Conservation (phyloP, 2,329 filamentous ascomycete genomes). For the Cercospora sojina region DNA sequence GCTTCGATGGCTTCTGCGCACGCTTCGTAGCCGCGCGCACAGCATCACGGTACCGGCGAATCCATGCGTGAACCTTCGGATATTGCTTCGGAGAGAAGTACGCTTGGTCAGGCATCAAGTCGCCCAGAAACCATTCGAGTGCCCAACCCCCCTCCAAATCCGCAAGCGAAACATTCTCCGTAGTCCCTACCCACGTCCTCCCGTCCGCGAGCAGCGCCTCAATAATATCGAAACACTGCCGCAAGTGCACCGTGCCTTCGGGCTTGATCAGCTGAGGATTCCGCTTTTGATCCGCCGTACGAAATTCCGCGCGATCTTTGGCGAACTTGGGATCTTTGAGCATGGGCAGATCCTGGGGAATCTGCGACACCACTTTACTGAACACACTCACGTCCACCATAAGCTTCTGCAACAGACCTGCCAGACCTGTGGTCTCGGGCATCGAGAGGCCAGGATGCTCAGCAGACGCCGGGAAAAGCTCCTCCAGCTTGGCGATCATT, state of each 20-base stretch:
- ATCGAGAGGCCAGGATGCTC: conserved; percentile 37
- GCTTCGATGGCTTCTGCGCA: conserved; percentile 43
- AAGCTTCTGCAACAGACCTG: conserved; percentile 58
- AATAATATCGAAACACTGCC: conserved; percentile 56
- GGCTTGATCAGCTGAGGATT: conserved; percentile 45
- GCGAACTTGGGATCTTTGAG: conserved; percentile 59
- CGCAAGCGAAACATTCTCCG: conserved; percentile 55
- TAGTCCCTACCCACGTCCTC: conserved; percentile 62
- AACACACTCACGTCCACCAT: conserved; percentile 61
- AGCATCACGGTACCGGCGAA: conserved; percentile 58
- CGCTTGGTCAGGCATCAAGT: conserved; percentile 56
- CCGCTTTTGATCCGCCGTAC: conserved; percentile 32
- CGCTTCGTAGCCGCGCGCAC: conserved; percentile 46
- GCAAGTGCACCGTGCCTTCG: conserved; percentile 58
- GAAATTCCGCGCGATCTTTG: conserved; percentile 56
- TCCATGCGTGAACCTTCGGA: conserved; percentile 64
- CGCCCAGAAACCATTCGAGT: conserved; percentile 59
- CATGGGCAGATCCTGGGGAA: conserved; percentile 57
- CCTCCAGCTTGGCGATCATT: conserved; percentile 65
- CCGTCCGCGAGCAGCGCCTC: conserved; percentile 66
- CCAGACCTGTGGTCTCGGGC: conserved; percentile 45
- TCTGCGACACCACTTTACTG: conserved; percentile 50
- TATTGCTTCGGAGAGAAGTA: conserved; percentile 55
- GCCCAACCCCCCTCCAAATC: conserved; percentile 61
- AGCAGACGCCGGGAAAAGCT: conserved; percentile 47